A percentile compares a stretch with the other conserved stretches of the same genome.
Conservation (phyloP, 2,329 filamentous ascomycete species). For the Fusarium sororula region DNA sequence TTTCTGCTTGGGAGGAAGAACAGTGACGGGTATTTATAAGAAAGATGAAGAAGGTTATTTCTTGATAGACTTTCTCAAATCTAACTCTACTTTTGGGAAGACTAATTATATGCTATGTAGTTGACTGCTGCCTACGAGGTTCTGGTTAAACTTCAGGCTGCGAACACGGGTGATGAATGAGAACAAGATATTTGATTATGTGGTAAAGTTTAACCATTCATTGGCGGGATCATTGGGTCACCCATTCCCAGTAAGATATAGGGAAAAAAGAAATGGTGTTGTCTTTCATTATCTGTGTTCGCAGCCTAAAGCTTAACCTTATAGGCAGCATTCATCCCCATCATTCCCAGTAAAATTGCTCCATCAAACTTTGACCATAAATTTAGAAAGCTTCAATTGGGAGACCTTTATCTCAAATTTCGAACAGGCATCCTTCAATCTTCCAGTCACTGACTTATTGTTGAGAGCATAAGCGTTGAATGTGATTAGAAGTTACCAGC, state of each 20-base stretch:
- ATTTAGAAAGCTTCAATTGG: background rate
- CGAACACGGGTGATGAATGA: background rate
- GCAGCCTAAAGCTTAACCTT: too few species aligned
- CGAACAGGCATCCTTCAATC: background rate
- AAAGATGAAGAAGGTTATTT: background rate
- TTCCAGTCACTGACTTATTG: background rate
- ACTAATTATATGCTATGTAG: background rate
- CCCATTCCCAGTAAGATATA: background rate
- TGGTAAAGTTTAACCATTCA: background rate
- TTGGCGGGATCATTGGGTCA: background rate
- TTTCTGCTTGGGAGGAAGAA: background rate
- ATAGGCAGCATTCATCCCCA: too few species aligned
- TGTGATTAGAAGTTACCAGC: fast-evolving
- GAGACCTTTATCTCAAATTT: background rate
- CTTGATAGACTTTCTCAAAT: background rate
- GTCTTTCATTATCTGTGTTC: too few species aligned
- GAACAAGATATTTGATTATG: background rate
- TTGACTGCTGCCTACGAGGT: background rate
- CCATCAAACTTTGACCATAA: background rate
- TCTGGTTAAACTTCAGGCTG: background rate
- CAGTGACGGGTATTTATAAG: background rate
- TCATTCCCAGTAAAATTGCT: background rate
- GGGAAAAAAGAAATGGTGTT: too few species aligned
- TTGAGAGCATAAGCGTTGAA: fast-evolving
- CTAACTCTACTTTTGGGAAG: too few species aligned